Conservation (phyloP, 2,329 filamentous ascomycete species). For the Botrytis galanthina region DNA sequence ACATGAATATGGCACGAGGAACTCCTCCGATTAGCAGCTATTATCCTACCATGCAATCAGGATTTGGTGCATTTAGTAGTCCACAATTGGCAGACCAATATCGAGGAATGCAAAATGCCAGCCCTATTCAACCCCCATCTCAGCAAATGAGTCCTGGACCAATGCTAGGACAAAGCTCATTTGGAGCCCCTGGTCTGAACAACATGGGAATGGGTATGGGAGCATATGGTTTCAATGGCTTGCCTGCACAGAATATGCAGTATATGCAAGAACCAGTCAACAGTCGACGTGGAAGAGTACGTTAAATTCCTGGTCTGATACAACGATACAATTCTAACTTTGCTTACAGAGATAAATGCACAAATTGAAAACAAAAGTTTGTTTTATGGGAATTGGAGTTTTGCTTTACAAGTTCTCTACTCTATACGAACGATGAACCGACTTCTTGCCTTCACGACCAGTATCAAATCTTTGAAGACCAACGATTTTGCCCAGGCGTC, state of each 20-base stretch:
- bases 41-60: constrained; percentile 55
- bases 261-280: constrained; percentile 57
- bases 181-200: constrained; percentile 50
- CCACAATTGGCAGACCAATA: constrained; percentile 53
- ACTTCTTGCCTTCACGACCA: not conserved
- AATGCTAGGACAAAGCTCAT: constrained; percentile 43
- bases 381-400: not conserved
- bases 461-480: not conserved
- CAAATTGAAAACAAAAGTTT: not conserved
- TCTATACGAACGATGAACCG: constrained; percentile 9
- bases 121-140: constrained; percentile 44
- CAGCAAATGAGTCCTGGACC: constrained; percentile 45
- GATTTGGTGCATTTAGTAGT: constrained; percentile 53
- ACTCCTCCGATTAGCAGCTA: constrained; percentile 55
- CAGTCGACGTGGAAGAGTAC: constrained; percentile 57
- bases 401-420: not conserved
- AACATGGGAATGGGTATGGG: constrained; percentile 48
- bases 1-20: constrained; percentile 49
- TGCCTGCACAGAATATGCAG: constrained; percentile 49
- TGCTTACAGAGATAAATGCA: constrained; percentile 17
- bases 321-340: not conserved
- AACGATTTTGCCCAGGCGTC: constrained; percentile 10
- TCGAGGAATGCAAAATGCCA: constrained; percentile 52
- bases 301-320: constrained; percentile 15
- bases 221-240: constrained; percentile 46